Evolutionary conservation across 352 stramenopile species (phyloP), one percentile per base, ranked within the genome.

Genomic region (Pythium volutum): DNA sequence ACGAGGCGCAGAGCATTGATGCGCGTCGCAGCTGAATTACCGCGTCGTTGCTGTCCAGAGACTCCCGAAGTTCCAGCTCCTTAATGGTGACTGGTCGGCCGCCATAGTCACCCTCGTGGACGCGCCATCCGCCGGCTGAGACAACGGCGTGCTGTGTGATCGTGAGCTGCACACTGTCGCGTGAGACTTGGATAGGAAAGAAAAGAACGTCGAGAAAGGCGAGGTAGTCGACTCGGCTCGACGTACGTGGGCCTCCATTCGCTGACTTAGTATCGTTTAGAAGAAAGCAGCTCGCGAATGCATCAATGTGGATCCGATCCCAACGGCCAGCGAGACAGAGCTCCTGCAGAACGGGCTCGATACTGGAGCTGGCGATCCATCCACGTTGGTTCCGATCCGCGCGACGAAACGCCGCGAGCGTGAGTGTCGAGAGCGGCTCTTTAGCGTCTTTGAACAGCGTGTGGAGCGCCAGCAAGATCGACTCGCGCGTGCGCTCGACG

Each of bases 121-220:
- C 18, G 58, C 34, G 1, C 20, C 29, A 66, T 7, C 39, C 34
- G n/a, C 33, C 29, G 1, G 39, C 23, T 4, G 36, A 22, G 4
- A 59, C 56, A 0, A 66, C 48, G 2, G 46, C 53, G 14, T 41
- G 55, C 33, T 70, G 47, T 16, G 34, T 62, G 26, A 62, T 54
- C 43, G 26, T 47, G 18, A 70, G 34, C 31, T 34, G 10, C 16
- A 14, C 39, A 26, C 1, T 15, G 10, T 25, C 16, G 14, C 20
- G 27, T 16, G 54, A 23, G 23, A 62, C 48, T n/a, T 58, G 69
- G 4, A 80, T 49, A 3, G 77, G 79, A 59, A 80, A 84, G 46
- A 87, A 83, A 3, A 87, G n/a, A 20, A 83, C 81, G 47, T 80
- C 68, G 11, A 86, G 51, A 45, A 89, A 83, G 16, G 77, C 22